Evolutionary conservation across 148 eudicot species (phyloP), one percentile per base, ranked within the genome.

Genomic region (Rhododendron ovatum): DNA sequence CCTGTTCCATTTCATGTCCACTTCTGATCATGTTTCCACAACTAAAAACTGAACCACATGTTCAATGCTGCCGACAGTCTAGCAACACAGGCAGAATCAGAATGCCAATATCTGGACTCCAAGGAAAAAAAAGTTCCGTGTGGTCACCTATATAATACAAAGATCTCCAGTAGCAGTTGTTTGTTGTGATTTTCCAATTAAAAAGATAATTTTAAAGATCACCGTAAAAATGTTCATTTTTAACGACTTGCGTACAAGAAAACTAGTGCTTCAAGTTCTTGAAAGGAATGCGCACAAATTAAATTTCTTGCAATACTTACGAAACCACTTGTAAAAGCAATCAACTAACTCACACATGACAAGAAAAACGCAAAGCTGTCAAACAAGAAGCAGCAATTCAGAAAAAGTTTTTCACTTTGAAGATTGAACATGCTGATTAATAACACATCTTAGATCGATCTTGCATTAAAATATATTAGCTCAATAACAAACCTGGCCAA

Each of bases 401-500:
- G 71, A 8, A 59, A 45, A 50, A 41, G 2, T 37, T 35, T 39
- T 1, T 4, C 8, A 8, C 50, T 33, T 59, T 22, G 65, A 22
- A 59, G n/a, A 20, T 59, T 12, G 26, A 83, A 45, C 78, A 65
- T 69, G 78, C 50, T 9, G 26, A 43, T 65, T 51, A 51, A 41
- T 12, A n/a, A 18, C 1, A 28, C 22, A 41, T 61, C 51, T 82
- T 28, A 15, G 18, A 45, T 14, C 43, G 47, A 71, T 39, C 85
- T 67, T 69, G 82, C 37, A 69, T n/a, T 79, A 77, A 86, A 24
- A 2, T 33, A 78, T 15, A 39, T 73, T 22, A 78, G 69, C 74
- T 73, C 89, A 71, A 26, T 28, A 47, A 82, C 96, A 76, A 84
- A 97, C 99, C 99, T 97, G 99, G 80, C 95, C 92, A 61, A 97